Evolutionary conservation across 1,284 basidiomycete genomes (phyloP).

Genomic region (Sporisorium graminicola): DNA sequence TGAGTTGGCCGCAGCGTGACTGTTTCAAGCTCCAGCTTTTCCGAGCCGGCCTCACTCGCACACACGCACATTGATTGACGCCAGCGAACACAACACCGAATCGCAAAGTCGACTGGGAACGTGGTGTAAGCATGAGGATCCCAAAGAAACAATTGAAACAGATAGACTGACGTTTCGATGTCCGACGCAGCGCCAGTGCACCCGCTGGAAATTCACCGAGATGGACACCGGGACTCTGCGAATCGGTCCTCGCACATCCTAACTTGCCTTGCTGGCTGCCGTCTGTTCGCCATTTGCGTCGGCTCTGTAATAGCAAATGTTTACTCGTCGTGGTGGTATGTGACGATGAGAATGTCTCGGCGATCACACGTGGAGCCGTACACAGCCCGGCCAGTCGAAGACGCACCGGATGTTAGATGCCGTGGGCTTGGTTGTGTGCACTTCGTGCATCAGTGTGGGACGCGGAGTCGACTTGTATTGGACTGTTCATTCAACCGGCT

Average conservation of each 20-base stretch:
- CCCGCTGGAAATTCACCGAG: background rate
- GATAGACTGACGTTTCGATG: background rate
- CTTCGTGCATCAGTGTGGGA: no score
- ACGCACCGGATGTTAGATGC: slow-evolving; percentile 5
- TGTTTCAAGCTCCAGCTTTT: background rate
- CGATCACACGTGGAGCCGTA: background rate
- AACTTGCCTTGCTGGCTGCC: background rate
- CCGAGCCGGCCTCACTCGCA: no score
- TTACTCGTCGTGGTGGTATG: background rate
- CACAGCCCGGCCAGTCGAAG: background rate
- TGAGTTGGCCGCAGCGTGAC: no score
- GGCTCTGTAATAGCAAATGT: background rate
- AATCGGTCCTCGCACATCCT: background rate
- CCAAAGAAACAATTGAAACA: background rate
- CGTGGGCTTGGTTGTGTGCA: background rate
- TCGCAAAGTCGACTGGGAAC: background rate
- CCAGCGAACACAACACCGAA: background rate
- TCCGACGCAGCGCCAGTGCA: background rate
- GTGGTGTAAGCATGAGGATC: background rate
- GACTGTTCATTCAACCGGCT: background rate
- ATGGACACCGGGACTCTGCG: background rate
- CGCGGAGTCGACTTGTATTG: background rate
- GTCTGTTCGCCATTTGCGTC: background rate
- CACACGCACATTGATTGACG: no score
- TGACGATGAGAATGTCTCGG: background rate